Conservation (phyloP, 202 grass and related monocot genomes). For the Digitaria exilis region DNA sequence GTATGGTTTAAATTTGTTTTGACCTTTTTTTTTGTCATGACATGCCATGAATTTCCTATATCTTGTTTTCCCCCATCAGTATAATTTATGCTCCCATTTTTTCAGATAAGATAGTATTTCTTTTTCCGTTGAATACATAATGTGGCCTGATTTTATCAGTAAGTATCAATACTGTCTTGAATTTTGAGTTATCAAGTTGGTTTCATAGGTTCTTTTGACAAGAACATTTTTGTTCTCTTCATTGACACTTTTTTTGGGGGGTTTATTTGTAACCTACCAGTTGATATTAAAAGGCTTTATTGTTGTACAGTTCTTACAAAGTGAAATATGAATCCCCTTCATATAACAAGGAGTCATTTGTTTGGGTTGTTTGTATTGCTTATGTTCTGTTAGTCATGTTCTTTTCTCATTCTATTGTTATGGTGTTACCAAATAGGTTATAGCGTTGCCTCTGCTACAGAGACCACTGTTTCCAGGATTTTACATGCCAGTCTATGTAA, state of each 20-base stretch:
- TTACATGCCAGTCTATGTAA: constrained; percentile 60
- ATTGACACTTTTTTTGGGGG: neutral
- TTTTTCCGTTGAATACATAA: neutral
- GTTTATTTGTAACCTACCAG: neutral
- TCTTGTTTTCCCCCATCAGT: neutral
- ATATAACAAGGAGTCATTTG: neutral
- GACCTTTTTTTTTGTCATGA: too few species aligned
- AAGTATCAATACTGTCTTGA: neutral
- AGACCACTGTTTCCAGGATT: constrained; percentile 79
- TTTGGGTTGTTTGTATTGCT: too few species aligned
- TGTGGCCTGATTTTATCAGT: neutral
- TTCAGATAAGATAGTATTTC: neutral
- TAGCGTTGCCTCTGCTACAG: constrained; percentile 68
- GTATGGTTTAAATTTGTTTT: neutral
- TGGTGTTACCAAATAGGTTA: constrained; percentile 52
- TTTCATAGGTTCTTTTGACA: neutral
- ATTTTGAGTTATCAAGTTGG: neutral
- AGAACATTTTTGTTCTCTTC: neutral
- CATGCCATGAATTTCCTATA: neutral
- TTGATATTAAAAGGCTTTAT: neutral
- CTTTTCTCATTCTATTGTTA: constrained; percentile 28
- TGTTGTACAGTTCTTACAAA: neutral
- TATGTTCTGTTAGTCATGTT: constrained; percentile 12
- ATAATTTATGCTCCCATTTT: neutral
- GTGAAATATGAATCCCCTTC: neutral